phyloP scores from a whole-genome alignment of 2,329 filamentous ascomycete species.

The Clonostachys chloroleuca region DNA sequence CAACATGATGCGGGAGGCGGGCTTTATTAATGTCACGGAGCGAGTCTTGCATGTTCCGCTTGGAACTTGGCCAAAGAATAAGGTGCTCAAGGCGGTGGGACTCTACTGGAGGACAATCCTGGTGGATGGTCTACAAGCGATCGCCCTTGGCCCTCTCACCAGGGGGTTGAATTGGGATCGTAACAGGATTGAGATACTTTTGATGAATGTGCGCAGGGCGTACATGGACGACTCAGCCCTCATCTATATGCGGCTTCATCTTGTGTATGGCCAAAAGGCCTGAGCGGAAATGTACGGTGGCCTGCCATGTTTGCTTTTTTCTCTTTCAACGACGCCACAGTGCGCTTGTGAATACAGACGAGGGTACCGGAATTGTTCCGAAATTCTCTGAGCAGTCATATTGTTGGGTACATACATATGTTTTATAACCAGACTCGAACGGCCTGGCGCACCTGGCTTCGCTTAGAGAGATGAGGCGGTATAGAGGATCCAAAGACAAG shows the following conservation, averaged over 20 bases:
- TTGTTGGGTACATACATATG: no score
- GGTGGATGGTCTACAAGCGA: background rate
- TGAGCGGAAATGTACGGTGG: no score
- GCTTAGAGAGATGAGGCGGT: no score
- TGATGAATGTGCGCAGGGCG: background rate
- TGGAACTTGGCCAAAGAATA: constrained; percentile 5
- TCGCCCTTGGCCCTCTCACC: background rate
- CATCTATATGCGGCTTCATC: background rate
- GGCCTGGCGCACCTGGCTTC: no score
- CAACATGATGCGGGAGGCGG: background rate
- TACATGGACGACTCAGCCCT: background rate
- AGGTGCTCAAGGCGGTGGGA: background rate
- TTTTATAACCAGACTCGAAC: no score
- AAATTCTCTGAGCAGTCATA: no score
- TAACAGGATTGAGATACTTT: background rate
- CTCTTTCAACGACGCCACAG: no score
- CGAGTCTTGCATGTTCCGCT: constrained; percentile 2
- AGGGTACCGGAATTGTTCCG: no score
- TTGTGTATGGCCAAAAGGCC: background rate
- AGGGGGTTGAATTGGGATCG: background rate
- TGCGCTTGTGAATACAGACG: no score
- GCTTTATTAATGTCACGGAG: constrained; percentile 2
- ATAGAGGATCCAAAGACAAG: no score
- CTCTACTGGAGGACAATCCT: background rate
- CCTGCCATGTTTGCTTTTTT: no score